Percentiles rank a stretch among this genome's conserved stretches.
phyloP scores from a whole-genome alignment of 1,284 basidiomycete genomes.

The Leccinum subatratum region DNA sequence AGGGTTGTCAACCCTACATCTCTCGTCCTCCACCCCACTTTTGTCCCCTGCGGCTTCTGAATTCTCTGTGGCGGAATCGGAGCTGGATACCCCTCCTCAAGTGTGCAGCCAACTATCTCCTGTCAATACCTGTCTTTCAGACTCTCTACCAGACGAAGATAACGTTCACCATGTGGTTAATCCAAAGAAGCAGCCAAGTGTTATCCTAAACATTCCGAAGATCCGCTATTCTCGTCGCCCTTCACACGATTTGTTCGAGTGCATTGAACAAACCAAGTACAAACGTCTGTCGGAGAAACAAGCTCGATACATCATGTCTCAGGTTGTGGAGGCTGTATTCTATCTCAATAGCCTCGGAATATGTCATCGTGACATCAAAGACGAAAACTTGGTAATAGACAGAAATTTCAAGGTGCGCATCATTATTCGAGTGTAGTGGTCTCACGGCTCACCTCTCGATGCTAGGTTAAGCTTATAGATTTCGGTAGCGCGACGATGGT shows the following conservation, averaged over 20 bases:
- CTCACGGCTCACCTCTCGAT: conserved; percentile 7
- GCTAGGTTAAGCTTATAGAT: conserved; percentile 86
- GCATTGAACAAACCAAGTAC: conserved; percentile 80
- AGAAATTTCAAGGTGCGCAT: conserved; percentile 55
- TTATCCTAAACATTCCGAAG: conserved; percentile 29
- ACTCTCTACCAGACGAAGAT: conserved; percentile 15
- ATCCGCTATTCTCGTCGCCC: conserved; percentile 65
- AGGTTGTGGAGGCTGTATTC: conserved; percentile 81
- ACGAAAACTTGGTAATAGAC: conserved; percentile 89
- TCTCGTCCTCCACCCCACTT: conserved; percentile 46
- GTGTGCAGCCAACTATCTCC: conserved; percentile 24
- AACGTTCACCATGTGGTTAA: conserved; percentile 8
- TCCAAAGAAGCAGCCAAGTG: conserved; percentile 13
- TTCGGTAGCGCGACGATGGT: conserved; percentile 84
- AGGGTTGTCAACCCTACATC: conserved; percentile 30
- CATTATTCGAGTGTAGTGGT: background rate
- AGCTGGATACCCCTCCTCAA: conserved; percentile 42
- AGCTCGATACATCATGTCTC: conserved; percentile 78
- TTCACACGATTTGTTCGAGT: conserved; percentile 90
- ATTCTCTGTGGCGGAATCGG: conserved; percentile 40
- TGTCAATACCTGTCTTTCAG: conserved; percentile 22
- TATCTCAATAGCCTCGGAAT: conserved; percentile 77
- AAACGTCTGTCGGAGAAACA: conserved; percentile 75
- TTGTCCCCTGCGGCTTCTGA: conserved; percentile 54
- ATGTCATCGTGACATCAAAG: conserved; percentile 89